Conservation (phyloP, 1,284 basidiomycete species). For the Puccinia triticina region DNA sequence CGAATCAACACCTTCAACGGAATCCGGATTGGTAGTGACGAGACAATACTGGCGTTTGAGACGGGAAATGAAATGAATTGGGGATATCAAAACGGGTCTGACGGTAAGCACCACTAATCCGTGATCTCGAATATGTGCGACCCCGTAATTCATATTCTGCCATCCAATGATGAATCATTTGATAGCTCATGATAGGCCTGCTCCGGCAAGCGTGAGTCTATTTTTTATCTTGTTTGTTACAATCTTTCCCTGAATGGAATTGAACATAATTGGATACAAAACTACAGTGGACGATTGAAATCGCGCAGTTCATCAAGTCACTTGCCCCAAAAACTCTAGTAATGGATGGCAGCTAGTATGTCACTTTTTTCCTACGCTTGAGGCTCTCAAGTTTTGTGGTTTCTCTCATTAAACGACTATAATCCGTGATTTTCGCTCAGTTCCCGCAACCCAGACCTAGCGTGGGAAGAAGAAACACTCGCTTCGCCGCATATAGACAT, state of each 20-base stretch:
- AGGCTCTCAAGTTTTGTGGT: background rate
- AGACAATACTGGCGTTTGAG: constrained; percentile 41
- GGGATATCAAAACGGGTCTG: constrained; percentile 6
- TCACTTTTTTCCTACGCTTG: background rate
- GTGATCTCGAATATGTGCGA: no score
- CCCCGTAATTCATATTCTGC: no score
- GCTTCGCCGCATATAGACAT: constrained; percentile 41
- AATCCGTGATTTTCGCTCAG: background rate
- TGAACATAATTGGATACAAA: background rate
- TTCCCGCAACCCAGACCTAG: constrained; percentile 10
- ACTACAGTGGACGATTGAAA: constrained; percentile 45
- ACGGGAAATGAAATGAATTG: constrained; percentile 50
- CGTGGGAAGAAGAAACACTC: constrained; percentile 39
- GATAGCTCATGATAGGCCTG: background rate
- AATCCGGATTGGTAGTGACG: constrained; percentile 34
- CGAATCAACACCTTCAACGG: constrained; percentile 47
- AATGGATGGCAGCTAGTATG: constrained; percentile 51
- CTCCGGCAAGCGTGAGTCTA: background rate
- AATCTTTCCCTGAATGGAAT: background rate
- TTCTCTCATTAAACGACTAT: background rate
- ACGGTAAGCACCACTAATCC: constrained; percentile 5
- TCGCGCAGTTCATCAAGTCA: constrained; percentile 41
- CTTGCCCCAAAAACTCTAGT: constrained; percentile 45
- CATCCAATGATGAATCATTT: background rate
- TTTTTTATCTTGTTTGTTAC: background rate